Evolutionary conservation across 129 eudicot genomes (phyloP).

Genomic region (Deinandra increscens): DNA sequence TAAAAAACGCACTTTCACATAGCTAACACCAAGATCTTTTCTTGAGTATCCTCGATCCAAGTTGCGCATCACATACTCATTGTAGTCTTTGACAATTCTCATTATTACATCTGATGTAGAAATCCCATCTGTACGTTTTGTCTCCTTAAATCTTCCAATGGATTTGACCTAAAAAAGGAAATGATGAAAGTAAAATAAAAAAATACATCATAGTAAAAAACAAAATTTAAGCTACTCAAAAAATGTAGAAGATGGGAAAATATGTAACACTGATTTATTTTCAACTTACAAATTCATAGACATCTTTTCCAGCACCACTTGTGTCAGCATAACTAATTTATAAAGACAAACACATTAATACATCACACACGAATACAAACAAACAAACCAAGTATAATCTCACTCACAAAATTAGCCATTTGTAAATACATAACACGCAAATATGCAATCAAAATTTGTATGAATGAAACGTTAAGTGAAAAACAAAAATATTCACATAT

Average conservation of each 20-base stretch:
- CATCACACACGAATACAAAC: background rate
- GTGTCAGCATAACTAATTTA: constrained; percentile 82
- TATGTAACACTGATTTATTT: constrained; percentile 7
- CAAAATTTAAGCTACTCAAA: background rate
- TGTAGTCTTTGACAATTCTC: constrained; percentile 96
- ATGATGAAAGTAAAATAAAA: constrained; percentile 9
- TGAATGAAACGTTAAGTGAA: constrained; percentile 2
- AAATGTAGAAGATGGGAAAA: background rate
- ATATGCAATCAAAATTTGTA: background rate
- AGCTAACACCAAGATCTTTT: constrained; percentile 95
- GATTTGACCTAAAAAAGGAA: constrained; percentile 60
- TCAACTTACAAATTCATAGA: constrained; percentile 89
- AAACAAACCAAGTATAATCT: too few species aligned
- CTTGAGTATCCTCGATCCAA: constrained; percentile 96
- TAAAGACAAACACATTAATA: constrained; percentile 23
- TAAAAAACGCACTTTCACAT: constrained; percentile 64
- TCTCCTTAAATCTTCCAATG: constrained; percentile 84
- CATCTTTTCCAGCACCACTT: constrained; percentile 95
- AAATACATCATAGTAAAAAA: background rate
- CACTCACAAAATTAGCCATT: too few species aligned
- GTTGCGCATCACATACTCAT: constrained; percentile 93
- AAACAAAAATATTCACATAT: background rate
- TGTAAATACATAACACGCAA: too few species aligned
- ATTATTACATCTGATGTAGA: constrained; percentile 92
- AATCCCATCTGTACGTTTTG: constrained; percentile 89